Evolutionary conservation across 129 eudicot genomes (phyloP).

Genomic region (Dittrichia graveolens): DNA sequence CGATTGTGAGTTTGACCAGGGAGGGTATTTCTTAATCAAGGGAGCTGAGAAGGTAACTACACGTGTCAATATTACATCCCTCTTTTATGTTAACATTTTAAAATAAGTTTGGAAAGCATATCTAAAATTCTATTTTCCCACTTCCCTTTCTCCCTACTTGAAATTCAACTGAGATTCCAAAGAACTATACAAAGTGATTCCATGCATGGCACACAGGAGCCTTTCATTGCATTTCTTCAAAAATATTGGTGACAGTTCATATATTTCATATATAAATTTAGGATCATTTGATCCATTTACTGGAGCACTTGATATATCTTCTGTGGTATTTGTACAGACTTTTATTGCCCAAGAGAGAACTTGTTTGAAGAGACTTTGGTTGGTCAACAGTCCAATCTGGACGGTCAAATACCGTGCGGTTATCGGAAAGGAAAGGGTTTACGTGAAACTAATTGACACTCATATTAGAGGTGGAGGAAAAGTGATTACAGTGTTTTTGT

Average conservation of each 20-base stretch:
- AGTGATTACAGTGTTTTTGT: slow-evolving; percentile 55
- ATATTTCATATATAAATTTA: background rate
- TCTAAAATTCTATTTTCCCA: no score
- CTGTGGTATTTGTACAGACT: slow-evolving; percentile 57
- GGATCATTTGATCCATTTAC: slow-evolving; percentile 3
- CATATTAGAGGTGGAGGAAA: slow-evolving; percentile 64
- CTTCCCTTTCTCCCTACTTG: no score
- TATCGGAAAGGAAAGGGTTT: slow-evolving; percentile 56
- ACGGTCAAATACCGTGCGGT: slow-evolving; percentile 53
- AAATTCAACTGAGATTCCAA: no score
- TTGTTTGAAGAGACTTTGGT: slow-evolving; percentile 70
- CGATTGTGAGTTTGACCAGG: slow-evolving; percentile 89
- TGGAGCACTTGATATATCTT: slow-evolving; percentile 12
- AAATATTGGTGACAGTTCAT: background rate
- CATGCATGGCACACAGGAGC: no score
- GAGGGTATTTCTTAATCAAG: slow-evolving; percentile 88
- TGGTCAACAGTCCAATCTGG: slow-evolving; percentile 62
- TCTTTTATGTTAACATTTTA: no score
- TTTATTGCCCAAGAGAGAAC: slow-evolving; percentile 93
- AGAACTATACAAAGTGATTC: no score
- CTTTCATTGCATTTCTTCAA: background rate
- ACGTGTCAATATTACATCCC: no score
- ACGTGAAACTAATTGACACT: slow-evolving; percentile 56
- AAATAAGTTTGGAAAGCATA: no score
- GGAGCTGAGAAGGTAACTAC: slow-evolving; percentile 87